Evolutionary conservation across 495 filamentous ascomycete genomes (phyloP).

Genomic region (Gamarada debralockiae): DNA sequence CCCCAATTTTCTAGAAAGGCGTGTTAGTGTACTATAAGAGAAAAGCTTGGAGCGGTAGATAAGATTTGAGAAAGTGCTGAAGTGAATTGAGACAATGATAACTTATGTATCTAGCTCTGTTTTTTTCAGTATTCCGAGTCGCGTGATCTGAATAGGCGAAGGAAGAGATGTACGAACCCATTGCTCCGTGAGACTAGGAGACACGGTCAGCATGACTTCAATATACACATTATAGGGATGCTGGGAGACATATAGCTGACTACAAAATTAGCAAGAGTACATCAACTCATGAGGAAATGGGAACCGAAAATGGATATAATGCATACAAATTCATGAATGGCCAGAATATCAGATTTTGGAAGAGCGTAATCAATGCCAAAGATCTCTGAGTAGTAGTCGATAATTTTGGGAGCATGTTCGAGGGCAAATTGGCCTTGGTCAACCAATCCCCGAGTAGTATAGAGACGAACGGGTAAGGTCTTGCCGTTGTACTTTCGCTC

Average conservation of each 20-base stretch:
- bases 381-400: constrained; percentile 92
- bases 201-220: constrained; percentile 29
- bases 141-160: no score
- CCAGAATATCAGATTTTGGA: constrained; percentile 90
- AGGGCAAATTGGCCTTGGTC: constrained; percentile 84
- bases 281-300: constrained; percentile 7
- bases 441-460: constrained; percentile 86
- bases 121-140: no score
- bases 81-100: no score
- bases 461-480: constrained; percentile 88
- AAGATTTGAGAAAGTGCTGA: no score
- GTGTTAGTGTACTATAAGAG: neutral
- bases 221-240: neutral
- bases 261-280: constrained; percentile 5
- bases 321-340: constrained; percentile 91
- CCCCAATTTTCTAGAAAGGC: constrained; percentile 93
- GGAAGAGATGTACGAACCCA: constrained; percentile 27
- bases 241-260: constrained; percentile 30
- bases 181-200: constrained; percentile 61
- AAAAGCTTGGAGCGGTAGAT: no score
- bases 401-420: constrained; percentile 79
- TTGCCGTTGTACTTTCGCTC: constrained; percentile 83
- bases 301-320: neutral
- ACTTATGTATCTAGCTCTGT: no score
- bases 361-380: constrained; percentile 95